Evolutionary conservation across 2,329 filamentous ascomycete species (phyloP), one percentile per base, ranked within the genome.

Genomic region (Aspergillus udagawae): DNA sequence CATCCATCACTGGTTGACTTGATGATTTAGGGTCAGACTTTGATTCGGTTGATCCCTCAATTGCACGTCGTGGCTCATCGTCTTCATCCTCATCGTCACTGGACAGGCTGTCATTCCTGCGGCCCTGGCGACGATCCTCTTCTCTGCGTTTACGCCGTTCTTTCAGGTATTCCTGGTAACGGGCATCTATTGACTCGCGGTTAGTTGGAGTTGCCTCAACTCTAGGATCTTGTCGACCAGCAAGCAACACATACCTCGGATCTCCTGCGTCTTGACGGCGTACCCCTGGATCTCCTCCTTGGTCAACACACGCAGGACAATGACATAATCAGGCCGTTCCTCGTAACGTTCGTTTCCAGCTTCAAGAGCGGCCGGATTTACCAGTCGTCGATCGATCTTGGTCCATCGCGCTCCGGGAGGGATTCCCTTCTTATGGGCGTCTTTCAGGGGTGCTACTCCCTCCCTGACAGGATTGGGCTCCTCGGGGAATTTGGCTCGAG

Each of bases 371-470:
- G 93, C 89, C 0, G 92, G 92, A 65, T 95, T 97, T 66, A 97
- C 92, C 55, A 96, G 83, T 63, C 88, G 86, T 56, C 92, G 86
- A 70, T 89, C 90, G 69, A 97, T 92, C 77, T 94, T 96, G 49
- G 92, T 97, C 92, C 92, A 97, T 54, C 91, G 85, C 35, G 92
- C 92, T 56, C 89, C 90, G 0, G 86, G 76, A 0, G 89, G 89
- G 32, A 91, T 90, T 42, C 90, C 88, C 60, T 87, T 86, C 55
- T 73, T 76, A 73, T 88, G 86, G 51, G 90, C 87, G 70, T 96
- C 91, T 75, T 96, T 96, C 69, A 96, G 84, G n/a, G 92, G 92
- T 1, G 92, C 92, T 6, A 96, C 93, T 17, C 92, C 93, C 72
- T 97, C 93, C 21, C 92, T 85, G 38, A 95, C 82, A 0, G 91